Evolutionary conservation across 768 basidiomycete genomes (phyloP).

Genomic region (Rhodotorula sphaerocarpa): DNA sequence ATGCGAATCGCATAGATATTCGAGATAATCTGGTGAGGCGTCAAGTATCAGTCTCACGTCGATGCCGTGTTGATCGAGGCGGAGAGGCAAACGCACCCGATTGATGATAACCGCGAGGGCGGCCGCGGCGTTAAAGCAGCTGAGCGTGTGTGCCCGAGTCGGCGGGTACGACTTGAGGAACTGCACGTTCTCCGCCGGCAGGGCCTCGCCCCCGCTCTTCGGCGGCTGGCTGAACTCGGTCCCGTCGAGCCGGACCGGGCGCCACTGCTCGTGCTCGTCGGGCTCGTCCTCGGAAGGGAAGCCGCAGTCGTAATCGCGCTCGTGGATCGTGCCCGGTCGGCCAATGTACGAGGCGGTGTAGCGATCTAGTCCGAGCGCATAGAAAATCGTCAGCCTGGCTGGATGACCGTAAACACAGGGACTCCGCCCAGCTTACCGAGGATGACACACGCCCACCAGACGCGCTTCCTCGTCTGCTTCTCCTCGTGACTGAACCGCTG

Average conservation of each 20-base stretch:
- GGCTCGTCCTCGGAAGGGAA: slow-evolving; percentile 40
- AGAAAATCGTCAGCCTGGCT: not conserved
- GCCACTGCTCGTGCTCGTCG: slow-evolving; percentile 42
- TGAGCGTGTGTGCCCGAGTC: slow-evolving; percentile 28
- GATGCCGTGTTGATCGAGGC: not conserved
- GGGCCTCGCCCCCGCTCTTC: slow-evolving; percentile 8
- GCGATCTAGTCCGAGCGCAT: slow-evolving; percentile 12
- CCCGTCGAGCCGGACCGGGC: slow-evolving; percentile 37
- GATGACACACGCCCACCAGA: slow-evolving; percentile 41
- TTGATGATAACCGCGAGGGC: slow-evolving; percentile 39
- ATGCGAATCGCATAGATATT: slow-evolving; percentile 41
- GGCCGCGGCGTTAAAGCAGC: slow-evolving; percentile 40
- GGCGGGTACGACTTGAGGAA: slow-evolving; percentile 15
- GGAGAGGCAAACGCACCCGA: slow-evolving; percentile 2
- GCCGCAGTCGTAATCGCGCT: slow-evolving; percentile 41
- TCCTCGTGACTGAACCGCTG: slow-evolving; percentile 40
- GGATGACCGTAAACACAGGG: rapidly evolving
- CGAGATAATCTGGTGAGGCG: slow-evolving; percentile 31
- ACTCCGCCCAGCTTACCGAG: slow-evolving; percentile 34
- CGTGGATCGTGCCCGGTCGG: slow-evolving; percentile 36
- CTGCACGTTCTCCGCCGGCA: slow-evolving; percentile 13
- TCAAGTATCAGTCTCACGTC: not conserved
- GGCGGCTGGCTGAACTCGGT: slow-evolving; percentile 33
- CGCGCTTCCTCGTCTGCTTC: slow-evolving; percentile 41
- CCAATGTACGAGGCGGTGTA: slow-evolving; percentile 31